Percentiles rank a stretch among this genome's conserved stretches.
These are phyloP conservation scores for Sporothrix dimorphospora DNA, from an alignment of 2,329 filamentous ascomycete genomes.

Conservation along the genomic window DNA sequence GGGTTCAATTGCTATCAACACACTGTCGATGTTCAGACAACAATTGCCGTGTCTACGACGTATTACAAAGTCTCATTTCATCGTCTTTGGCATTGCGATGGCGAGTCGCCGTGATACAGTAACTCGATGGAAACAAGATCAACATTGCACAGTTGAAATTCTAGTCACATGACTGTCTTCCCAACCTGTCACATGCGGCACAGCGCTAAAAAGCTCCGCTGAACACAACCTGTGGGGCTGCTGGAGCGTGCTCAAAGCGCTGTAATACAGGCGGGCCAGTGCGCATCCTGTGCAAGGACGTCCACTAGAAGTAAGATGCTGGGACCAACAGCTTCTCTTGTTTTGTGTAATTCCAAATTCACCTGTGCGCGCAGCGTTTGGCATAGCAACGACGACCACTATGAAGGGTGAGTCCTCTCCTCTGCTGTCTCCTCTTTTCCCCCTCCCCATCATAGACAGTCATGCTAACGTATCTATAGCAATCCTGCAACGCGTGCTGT, in stretches of 20 bases:
- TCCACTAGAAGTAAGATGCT: background rate
- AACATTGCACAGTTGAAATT: background rate
- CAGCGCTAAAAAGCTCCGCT: background rate
- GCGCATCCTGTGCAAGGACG: background rate
- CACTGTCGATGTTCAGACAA: too few species aligned
- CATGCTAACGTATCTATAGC: constrained; percentile 57
- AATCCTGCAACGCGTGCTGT: constrained; percentile 90
- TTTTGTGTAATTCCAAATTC: background rate
- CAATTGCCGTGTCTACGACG: too few species aligned
- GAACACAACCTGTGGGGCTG: background rate
- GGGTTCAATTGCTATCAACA: too few species aligned
- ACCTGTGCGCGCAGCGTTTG: background rate
- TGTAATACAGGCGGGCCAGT: background rate
- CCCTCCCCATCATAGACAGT: background rate
- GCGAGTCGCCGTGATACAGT: background rate
- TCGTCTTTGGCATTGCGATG: background rate
- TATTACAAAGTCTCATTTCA: too few species aligned
- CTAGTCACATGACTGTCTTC: background rate
- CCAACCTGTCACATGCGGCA: background rate
- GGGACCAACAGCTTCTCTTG: background rate
- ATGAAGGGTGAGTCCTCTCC: constrained; percentile 2
- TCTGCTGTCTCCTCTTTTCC: background rate
- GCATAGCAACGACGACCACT: constrained; percentile 1
- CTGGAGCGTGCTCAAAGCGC: background rate
- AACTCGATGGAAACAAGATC: background rate